Base-by-base conservation (phyloP, 2,329 filamentous ascomycete species). In the Phaeophleospora eucalypticola region DNA sequence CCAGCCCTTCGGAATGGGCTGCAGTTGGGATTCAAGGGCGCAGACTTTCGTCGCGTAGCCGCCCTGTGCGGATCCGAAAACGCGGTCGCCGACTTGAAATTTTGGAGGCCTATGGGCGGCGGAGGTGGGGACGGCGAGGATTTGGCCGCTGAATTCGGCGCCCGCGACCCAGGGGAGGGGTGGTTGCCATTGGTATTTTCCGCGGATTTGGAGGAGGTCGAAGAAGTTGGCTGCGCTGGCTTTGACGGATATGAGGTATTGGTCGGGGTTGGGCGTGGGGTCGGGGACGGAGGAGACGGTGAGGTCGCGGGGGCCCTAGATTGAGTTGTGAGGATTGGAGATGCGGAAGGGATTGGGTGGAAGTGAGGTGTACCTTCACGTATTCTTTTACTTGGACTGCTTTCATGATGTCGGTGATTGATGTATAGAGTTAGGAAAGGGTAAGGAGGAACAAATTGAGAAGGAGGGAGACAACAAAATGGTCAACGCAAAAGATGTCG, bases 221-320 rank as follows among this genome's bases (percentile, higher is more conserved):
- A 96, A 97, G 79, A 97, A 97, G 73, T 97, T 97, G 61, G 88
- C 87, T 16, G 89, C 91, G 0, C 86, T 80, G 38, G 91, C 88
- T 69, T 89, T 87, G 61, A 97, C 86, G 63, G 83, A 80, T 65
- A 97, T 86, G 54, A 94, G 77, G 67, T 96, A 97, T 71, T 95
- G 82, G 63, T 86, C 74, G 24, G 81, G 69, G 7, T 77, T 75
- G 1, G 89, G 87, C 1, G 72, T 71, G 1, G 89, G 90, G 44
- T 89, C 87, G 15, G 89, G 82, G 12, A 95, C 78, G 17, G 81
- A 76, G 15, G 81, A 78, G 56, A 95, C 85, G 52, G 74, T 78
- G 67, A 97, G 87, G 63, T 93, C 87, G 52, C 83, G 74, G 2
- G 90, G 89, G 27, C 83, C 83, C 86, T 93, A 18, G 20, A 52